Evolutionary conservation across 768 basidiomycete species (phyloP).

Genomic region (Macrolepiota fuliginosa): DNA sequence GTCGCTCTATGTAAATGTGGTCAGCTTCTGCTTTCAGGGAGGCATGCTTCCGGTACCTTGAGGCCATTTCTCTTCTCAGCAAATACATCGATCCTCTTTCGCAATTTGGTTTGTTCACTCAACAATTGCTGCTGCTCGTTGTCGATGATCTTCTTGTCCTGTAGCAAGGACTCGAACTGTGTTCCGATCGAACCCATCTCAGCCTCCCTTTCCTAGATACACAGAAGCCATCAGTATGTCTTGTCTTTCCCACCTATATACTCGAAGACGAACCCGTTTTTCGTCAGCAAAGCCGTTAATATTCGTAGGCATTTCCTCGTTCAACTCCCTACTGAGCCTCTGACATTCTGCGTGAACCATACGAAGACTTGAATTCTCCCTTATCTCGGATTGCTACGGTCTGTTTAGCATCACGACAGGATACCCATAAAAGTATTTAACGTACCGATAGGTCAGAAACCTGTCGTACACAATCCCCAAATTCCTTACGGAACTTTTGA

Average conservation of each 20-base stretch:
- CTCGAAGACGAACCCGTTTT: slow-evolving; percentile 41
- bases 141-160: slow-evolving; percentile 47
- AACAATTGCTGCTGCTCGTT: slow-evolving; percentile 41
- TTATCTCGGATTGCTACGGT: slow-evolving; percentile 25
- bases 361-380: slow-evolving; percentile 23
- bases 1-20: slow-evolving; percentile 36
- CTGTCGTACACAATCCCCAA: slow-evolving; percentile 15
- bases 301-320: slow-evolving; percentile 66
- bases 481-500: slow-evolving; percentile 23
- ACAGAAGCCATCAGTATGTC: neutral
- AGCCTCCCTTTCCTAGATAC: slow-evolving; percentile 46
- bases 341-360: slow-evolving; percentile 32
- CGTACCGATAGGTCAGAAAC: neutral
- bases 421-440: neutral
- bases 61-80: slow-evolving; percentile 39
- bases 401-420: neutral
- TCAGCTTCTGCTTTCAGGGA: neutral
- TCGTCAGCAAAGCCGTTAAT: slow-evolving; percentile 55
- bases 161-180: slow-evolving; percentile 48
- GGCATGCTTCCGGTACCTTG: slow-evolving; percentile 34
- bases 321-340: slow-evolving; percentile 55
- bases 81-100: slow-evolving; percentile 49
- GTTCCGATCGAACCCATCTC: slow-evolving; percentile 46
- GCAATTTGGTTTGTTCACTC: slow-evolving; percentile 42
- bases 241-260: neutral